These are phyloP conservation scores for Vitis hybrid DNA, from an alignment of 177 flowering plant species.

Conservation along the genomic window DNA sequence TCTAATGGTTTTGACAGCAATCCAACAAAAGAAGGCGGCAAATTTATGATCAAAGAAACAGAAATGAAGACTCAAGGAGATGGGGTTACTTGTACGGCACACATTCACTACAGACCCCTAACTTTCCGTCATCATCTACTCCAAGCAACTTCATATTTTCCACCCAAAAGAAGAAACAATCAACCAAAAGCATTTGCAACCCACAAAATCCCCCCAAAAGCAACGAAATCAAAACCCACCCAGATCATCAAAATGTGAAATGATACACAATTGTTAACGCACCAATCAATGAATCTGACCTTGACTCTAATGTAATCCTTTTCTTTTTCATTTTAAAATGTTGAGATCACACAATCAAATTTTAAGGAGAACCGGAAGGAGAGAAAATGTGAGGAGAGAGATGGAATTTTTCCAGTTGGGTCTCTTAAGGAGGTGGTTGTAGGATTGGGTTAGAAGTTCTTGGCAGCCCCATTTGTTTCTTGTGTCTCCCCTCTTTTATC, in stretches of 20 bases:
- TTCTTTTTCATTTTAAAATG: no score
- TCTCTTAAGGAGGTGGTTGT: not conserved
- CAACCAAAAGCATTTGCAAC: not conserved
- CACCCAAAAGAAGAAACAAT: not conserved
- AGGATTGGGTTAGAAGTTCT: not conserved
- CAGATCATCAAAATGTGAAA: not conserved
- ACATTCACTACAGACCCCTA: conserved; percentile 24
- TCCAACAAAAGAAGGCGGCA: not conserved
- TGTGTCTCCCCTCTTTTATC: not conserved
- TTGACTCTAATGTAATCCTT: no score
- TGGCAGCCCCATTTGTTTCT: not conserved
- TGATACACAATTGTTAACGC: conserved; percentile 13
- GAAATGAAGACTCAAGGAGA: conserved; percentile 10
- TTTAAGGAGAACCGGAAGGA: not conserved
- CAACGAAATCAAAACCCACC: not conserved
- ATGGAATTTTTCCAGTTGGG: not conserved
- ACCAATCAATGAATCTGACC: conserved; percentile 26
- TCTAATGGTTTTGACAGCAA: not conserved
- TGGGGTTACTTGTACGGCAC: conserved; percentile 38
- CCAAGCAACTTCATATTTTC: conserved; percentile 3
- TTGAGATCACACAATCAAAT: not conserved
- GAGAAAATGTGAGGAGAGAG: not conserved
- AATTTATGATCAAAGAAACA: not conserved
- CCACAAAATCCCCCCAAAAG: conserved; percentile 1
- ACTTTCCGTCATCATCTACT: conserved; percentile 12